These are phyloP conservation scores for Marsdenia floribunda DNA, from an alignment of 257 asterid species.

Conservation along the genomic window DNA sequence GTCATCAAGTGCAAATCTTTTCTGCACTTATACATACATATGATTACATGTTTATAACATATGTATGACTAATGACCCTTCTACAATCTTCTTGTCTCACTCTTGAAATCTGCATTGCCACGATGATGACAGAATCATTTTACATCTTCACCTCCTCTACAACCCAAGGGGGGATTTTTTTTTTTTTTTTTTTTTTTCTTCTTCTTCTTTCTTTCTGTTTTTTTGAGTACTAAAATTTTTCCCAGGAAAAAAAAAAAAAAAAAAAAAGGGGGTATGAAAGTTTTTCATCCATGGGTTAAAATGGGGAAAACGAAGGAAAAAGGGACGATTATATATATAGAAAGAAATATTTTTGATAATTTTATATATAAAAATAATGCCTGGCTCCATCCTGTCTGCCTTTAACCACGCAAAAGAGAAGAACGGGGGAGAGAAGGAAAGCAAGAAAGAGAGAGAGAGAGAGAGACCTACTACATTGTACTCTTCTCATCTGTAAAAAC, in stretches of 20 bases:
- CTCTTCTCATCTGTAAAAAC: slow-evolving; percentile 35
- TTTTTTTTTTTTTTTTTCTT: no score
- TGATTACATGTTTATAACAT: neutral
- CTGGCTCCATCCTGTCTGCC: slow-evolving; percentile 95
- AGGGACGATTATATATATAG: slow-evolving; percentile 12
- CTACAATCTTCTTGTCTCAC: slow-evolving; percentile 18
- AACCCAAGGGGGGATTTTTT: neutral
- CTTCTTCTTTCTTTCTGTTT: no score
- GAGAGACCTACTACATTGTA: slow-evolving; percentile 33
- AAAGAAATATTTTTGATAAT: slow-evolving; percentile 21
- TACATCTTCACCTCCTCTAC: slow-evolving; percentile 20
- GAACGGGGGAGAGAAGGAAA: slow-evolving; percentile 8
- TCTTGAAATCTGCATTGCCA: slow-evolving; percentile 23
- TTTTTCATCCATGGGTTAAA: slow-evolving; percentile 24
- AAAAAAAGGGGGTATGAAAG: slow-evolving; percentile 17
- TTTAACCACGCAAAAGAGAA: slow-evolving; percentile 43
- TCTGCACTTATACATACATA: slow-evolving; percentile 10
- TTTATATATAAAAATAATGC: slow-evolving; percentile 33
- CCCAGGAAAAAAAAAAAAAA: slow-evolving; percentile 7
- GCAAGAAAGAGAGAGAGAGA: slow-evolving; percentile 11
- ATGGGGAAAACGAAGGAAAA: slow-evolving; percentile 5
- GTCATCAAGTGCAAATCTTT: slow-evolving; percentile 19
- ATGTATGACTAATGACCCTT: slow-evolving; percentile 19
- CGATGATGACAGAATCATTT: slow-evolving; percentile 21
- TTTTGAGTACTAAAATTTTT: neutral